A percentile compares a stretch with the other conserved stretches of the same genome.
Evolutionary conservation across 345 rosid species (phyloP).

Genomic region (Ricinus communis): DNA sequence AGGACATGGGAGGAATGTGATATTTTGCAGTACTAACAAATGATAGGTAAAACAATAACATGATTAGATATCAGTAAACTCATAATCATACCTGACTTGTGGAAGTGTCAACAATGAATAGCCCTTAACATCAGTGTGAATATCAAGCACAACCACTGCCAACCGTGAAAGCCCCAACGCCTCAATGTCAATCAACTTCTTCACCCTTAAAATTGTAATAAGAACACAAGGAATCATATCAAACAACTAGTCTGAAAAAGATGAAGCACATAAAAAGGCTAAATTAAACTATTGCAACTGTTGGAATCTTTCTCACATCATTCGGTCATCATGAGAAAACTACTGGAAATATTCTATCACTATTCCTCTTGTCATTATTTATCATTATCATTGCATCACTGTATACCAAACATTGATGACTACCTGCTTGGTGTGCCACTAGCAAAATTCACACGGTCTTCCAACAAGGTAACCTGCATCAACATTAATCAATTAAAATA

Average conservation of each 20-base stretch:
- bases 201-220: constrained; percentile 45
- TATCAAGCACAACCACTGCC: constrained; percentile 58
- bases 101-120: constrained; percentile 80
- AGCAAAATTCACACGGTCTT: constrained; percentile 74
- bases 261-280: not conserved
- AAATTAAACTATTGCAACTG: no score
- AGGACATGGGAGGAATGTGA: not conserved
- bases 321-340: no score
- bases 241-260: not conserved
- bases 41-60: not conserved
- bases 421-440: constrained; percentile 95
- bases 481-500: not conserved
- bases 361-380: no score
- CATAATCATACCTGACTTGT: constrained; percentile 68
- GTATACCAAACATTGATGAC: no score
- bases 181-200: constrained; percentile 74
- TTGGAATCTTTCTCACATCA: no score
- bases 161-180: constrained; percentile 77
- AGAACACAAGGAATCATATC: not conserved
- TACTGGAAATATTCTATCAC: no score
- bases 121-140: constrained; percentile 68
- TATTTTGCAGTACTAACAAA: not conserved
- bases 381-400: no score
- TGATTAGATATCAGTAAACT: not conserved
- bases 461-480: constrained; percentile 62